Percentiles rank a stretch among this genome's conserved stretches.
phyloP scores from a whole-genome alignment of 2,329 filamentous ascomycete species.

The Ophidiomyces ophidiicola region DNA sequence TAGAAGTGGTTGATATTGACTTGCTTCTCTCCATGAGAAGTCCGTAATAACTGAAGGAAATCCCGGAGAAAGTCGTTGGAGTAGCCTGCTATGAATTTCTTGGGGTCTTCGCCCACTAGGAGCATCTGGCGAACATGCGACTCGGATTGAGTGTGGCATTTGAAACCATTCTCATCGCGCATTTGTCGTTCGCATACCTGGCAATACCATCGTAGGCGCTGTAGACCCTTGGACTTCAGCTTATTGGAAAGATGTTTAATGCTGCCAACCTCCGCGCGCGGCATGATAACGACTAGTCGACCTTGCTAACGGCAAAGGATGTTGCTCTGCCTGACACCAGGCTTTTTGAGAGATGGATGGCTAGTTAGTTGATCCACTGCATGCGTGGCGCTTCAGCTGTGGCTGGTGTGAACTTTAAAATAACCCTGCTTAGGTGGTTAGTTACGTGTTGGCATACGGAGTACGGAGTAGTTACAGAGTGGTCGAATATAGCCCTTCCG shows the following conservation, averaged over 20 bases:
- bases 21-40: constrained; percentile 79
- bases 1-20: constrained; percentile 89
- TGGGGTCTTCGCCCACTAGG: constrained; percentile 73
- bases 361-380: no score
- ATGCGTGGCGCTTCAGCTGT: neutral
- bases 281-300: constrained; percentile 45
- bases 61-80: constrained; percentile 69
- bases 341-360: neutral
- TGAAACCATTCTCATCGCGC: constrained; percentile 82
- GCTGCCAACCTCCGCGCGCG: constrained; percentile 79
- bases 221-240: constrained; percentile 59
- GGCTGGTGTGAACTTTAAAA: no score
- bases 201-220: constrained; percentile 85
- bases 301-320: neutral
- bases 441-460: no score
- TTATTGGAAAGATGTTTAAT: constrained; percentile 87
- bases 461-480: no score
- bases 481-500: no score
- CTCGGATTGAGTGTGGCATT: constrained; percentile 72
- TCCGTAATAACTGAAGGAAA: constrained; percentile 64
- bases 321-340: neutral
- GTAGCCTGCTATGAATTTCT: constrained; percentile 71
- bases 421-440: no score
- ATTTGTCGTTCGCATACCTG: constrained; percentile 65
- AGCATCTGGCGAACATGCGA: constrained; percentile 84